A percentile compares a stretch with the other conserved stretches of the same genome.
Conservation (phyloP, 345 rosid species). For the Hibiscus syriacus region DNA sequence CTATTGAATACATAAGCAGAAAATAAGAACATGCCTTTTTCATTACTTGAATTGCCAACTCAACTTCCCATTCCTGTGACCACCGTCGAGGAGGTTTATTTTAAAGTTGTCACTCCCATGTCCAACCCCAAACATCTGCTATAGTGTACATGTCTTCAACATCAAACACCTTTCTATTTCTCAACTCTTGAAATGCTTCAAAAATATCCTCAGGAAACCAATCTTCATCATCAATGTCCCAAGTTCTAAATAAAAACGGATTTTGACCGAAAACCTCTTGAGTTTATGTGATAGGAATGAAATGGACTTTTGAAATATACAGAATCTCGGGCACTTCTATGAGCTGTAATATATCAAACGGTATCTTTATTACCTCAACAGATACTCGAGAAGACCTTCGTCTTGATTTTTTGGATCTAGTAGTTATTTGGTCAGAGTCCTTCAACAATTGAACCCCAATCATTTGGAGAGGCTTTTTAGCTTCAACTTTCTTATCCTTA, state of each 20-base stretch:
- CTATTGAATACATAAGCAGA: neutral
- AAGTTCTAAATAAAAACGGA: neutral
- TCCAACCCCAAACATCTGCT: conserved; percentile 99
- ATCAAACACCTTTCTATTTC: conserved; percentile 66
- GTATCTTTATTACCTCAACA: conserved; percentile 45
- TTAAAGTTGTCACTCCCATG: conserved; percentile 83
- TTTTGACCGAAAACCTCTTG: neutral
- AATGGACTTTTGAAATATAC: neutral
- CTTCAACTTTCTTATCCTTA: conserved; percentile 74
- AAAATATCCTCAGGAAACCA: conserved; percentile 85
- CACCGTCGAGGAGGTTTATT: conserved; percentile 67
- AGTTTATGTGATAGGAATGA: neutral
- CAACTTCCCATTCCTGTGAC: conserved; percentile 98
- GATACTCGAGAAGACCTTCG: conserved; percentile 50
- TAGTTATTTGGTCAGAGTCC: conserved; percentile 54
- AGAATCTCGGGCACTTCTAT: neutral
- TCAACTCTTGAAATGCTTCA: conserved; percentile 86
- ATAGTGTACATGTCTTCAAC: conserved; percentile 85
- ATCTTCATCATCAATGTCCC: conserved; percentile 43
- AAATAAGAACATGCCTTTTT: conserved; percentile 47
- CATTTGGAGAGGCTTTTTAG: conserved; percentile 84
- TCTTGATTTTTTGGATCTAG: conserved; percentile 52
- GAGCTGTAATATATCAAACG: neutral
- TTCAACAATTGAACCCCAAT: conserved; percentile 88
- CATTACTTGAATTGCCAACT: conserved; percentile 71